Evolutionary conservation across 2,329 filamentous ascomycete genomes (phyloP).

Genomic region (Aspergillus vadensis): DNA sequence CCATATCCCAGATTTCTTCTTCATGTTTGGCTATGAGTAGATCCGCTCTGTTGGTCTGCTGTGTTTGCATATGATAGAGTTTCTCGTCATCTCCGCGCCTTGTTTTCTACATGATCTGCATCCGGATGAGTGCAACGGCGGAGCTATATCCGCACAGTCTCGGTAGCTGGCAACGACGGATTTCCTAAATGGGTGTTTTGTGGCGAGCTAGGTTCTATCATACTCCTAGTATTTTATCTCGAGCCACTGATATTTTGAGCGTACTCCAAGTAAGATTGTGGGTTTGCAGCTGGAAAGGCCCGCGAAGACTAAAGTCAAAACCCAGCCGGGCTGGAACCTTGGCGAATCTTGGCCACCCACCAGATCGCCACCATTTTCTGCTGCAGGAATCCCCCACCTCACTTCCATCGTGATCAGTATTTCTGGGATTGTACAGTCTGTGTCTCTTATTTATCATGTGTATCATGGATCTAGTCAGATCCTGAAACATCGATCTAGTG

Average conservation of each 20-base stretch:
- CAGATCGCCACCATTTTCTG: background rate
- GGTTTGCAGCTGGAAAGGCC: too few species aligned
- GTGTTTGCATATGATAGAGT: background rate
- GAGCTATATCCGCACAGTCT: background rate
- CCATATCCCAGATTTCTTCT: too few species aligned
- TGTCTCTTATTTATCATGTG: background rate
- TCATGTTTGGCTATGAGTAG: background rate
- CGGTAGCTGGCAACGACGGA: background rate
- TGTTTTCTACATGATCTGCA: background rate
- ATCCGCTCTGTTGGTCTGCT: background rate
- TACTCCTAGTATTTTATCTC: background rate
- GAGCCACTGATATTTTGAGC: background rate
- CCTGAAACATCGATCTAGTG: background rate
- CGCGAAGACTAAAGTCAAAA: background rate
- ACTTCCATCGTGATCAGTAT: background rate
- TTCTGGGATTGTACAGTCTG: background rate
- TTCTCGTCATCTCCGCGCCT: background rate
- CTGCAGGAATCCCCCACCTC: background rate
- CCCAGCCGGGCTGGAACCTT: constrained; percentile 3
- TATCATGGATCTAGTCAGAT: background rate
- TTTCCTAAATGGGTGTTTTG: background rate
- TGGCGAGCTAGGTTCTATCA: too few species aligned
- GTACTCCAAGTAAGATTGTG: background rate
- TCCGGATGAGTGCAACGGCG: background rate
- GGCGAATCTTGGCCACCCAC: constrained; percentile 7